Base-by-base conservation (phyloP, 75 land plant species). In the Pseudotsuga menziesii region DNA sequence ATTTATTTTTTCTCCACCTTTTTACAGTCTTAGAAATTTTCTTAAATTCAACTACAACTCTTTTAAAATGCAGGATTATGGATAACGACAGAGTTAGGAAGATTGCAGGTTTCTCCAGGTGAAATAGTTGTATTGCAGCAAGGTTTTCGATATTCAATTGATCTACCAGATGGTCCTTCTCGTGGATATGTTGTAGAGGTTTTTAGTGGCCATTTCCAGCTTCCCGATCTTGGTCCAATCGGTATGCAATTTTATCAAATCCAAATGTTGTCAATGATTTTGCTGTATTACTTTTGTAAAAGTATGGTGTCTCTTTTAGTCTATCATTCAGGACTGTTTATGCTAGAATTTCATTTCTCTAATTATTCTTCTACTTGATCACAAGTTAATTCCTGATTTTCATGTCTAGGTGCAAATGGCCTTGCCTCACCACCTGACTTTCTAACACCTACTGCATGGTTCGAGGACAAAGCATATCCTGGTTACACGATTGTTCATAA, bases 181-280 rank as follows among this genome's bases (percentile, higher is more conserved):
- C 94, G 99, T 27, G 99, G 99, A n/a, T 96, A 96, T 78, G 87
- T 94, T 85, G 92, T 92, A 64, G 99, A 96, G 85, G 86, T 96
- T 71, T 96, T 92, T 79, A 89, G 90, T 60, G 82, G 91, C 57
- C 99, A 96, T 81, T 94, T 96, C 84, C 98, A 89, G 66, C 93
- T 96, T 77, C 99, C 99, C 63, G 99, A 96, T 76, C 93, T 94
- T 77, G 99, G 99, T 7, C 95, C 94, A 25, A 96, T 96, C 76
- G 99, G 99, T 96, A 86, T 17, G 39, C 25, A 57, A 57, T 67
- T 39, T n/a, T 75, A 32, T 64, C 76, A 23, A 56, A 57, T 44
- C 8, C 72, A 69, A 69, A 41, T 41, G 12, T 17, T 41, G n/a
- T 69, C 41, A 0, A 44, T 11, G 22, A 4, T 41, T 69, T 69